Percentiles rank a stretch among this genome's conserved stretches.
These are phyloP conservation scores for Platanthera guangdongensis DNA, from an alignment of 106 monocot species.

Conservation along the genomic window DNA sequence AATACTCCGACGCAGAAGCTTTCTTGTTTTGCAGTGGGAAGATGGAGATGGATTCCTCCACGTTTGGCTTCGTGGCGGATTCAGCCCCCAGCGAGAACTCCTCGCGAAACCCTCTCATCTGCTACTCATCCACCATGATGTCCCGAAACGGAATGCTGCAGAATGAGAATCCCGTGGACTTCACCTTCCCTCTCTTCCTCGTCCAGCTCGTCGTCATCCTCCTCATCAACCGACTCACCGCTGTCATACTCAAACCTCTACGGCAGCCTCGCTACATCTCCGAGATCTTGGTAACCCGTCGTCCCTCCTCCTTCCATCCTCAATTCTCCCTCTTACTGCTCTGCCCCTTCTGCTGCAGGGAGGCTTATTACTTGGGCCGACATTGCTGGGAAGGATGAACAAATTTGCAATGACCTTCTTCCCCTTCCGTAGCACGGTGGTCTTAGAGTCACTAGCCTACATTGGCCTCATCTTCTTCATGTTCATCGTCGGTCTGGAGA, in stretches of 20 bases:
- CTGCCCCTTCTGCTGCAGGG: neutral
- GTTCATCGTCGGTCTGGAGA: constrained; percentile 20
- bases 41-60: neutral
- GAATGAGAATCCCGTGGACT: constrained; percentile 17
- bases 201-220: constrained; percentile 16
- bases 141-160: constrained; percentile 14
- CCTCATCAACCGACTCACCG: constrained; percentile 15
- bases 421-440: constrained; percentile 10
- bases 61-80: neutral
- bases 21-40: neutral
- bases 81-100: neutral
- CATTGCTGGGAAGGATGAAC: constrained; percentile 4
- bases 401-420: neutral
- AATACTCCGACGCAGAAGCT: neutral
- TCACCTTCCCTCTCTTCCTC: constrained; percentile 21
- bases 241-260: constrained; percentile 10
- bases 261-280: constrained; percentile 18
- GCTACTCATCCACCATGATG: constrained; percentile 18
- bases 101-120: neutral
- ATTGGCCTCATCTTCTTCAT: constrained; percentile 23
- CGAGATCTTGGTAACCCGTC: constrained; percentile 8
- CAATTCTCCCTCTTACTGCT: neutral
- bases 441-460: constrained; percentile 18
- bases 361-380: constrained; percentile 12
- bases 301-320: neutral